Conservation (phyloP, 495 filamentous ascomycete genomes). For the Daldinia childiae region DNA sequence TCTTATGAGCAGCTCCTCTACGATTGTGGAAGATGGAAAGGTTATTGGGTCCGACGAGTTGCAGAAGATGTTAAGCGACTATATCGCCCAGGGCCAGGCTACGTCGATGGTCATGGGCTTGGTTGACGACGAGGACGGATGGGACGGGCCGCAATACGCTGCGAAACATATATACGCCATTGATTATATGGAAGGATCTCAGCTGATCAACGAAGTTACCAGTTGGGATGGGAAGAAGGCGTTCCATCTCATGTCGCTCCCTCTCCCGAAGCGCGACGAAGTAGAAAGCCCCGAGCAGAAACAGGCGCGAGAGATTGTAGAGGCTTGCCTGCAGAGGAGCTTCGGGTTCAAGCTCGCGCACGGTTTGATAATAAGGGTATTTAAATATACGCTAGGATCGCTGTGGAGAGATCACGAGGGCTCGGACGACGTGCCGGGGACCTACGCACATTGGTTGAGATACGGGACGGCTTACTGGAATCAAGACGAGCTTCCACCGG, state of each 20-base stretch:
- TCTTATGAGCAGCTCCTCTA: conserved; percentile 42
- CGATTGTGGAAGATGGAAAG: conserved; percentile 15
- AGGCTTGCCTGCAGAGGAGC: conserved; percentile 56
- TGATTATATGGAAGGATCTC: conserved; percentile 60
- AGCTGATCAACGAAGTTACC: conserved; percentile 62
- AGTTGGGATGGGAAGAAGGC: conserved; percentile 59
- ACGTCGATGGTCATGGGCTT: conserved; percentile 61
- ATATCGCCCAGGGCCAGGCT: conserved; percentile 63
- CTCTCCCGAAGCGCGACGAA: conserved; percentile 55
- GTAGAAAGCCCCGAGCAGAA: conserved; percentile 60
- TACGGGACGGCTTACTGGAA: conserved; percentile 52
- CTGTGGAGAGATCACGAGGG: conserved; percentile 60
- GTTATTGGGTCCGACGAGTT: conserved; percentile 46
- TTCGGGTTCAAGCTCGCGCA: conserved; percentile 65
- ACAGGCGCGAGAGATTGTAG: conserved; percentile 60
- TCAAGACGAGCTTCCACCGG: conserved; percentile 49
- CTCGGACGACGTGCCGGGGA: conserved; percentile 54
- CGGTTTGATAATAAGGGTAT: conserved; percentile 59
- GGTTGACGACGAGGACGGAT: conserved; percentile 59
- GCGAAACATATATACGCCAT: conserved; percentile 58
- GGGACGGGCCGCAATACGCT: conserved; percentile 64
- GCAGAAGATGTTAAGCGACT: conserved; percentile 58
- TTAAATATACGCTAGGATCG: conserved; percentile 55
- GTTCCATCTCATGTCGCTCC: conserved; percentile 62
- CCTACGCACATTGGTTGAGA: conserved; percentile 60